Evolutionary conservation across 345 rosid genomes (phyloP), one percentile per base, ranked within the genome.

Genomic region (Reutealis trisperma): DNA sequence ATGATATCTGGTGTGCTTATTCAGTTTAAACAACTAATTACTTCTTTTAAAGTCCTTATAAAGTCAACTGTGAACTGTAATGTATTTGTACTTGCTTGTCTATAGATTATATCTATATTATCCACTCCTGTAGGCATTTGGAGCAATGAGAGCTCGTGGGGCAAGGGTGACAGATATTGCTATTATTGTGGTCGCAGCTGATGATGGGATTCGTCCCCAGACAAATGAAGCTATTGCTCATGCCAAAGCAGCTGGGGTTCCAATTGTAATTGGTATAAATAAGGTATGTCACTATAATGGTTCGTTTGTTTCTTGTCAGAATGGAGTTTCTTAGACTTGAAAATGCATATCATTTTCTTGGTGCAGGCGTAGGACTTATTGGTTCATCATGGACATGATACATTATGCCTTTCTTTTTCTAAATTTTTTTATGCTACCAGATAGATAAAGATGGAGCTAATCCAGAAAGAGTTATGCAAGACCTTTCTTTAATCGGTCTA

Each of bases 61-160:
- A 62, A 77, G 69, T 73, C 63, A 69, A 24, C 78, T 74, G 34
- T 75, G 70, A 72, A 69, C 65, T 13, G 24, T 77, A 61, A 73
- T 45, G 21, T 74, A 49, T 49, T 73, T 73, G 70, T 27, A 21
- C 34, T 64, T 45, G 67, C 57, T 76, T 79, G 72, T 68, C 77
- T 78, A 62, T 75, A 44, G 75, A 84, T 86, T 71, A 75, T 70
- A 74, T 76, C 69, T 78, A 22, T 74, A 63, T 80, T 80, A 85
- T 85, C 44, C 57, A 42, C 77, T 81, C 72, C 34, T 86, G 78
- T 86, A 96, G 99, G 98, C 98, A 79, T 96, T 96, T 89, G 99
- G 98, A 78, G 99, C 98, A 78, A 96, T 96, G 97, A 93, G 99
- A 87, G 99, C 99, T 85, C 98, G 97, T 37, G 97, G 99, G 78